phyloP scores from a whole-genome alignment of 2,329 filamentous ascomycete species.

The Xylaria sp. region DNA sequence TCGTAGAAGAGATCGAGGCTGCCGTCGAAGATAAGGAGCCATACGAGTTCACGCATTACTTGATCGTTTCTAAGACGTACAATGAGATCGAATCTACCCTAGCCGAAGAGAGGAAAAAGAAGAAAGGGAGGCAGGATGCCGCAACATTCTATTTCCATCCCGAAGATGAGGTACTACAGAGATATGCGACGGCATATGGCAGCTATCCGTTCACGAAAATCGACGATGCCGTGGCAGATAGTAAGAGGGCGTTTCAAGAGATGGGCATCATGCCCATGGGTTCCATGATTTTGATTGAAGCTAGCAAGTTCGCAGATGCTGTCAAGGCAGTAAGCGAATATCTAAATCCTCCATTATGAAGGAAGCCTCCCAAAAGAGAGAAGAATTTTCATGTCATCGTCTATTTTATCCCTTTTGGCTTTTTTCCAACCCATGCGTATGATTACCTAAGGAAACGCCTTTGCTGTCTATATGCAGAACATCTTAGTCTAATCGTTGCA shows the following conservation, averaged over 20 bases:
- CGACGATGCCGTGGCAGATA: slow-evolving; percentile 84
- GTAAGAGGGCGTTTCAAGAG: slow-evolving; percentile 94
- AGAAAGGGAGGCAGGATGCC: slow-evolving; percentile 71
- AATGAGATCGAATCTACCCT: slow-evolving; percentile 85
- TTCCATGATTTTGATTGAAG: slow-evolving; percentile 88
- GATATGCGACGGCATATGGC: slow-evolving; percentile 75
- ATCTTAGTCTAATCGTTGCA: slow-evolving; percentile 79
- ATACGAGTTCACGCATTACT: slow-evolving; percentile 92
- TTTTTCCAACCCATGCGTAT: slow-evolving; percentile 24
- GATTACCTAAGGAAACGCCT: slow-evolving; percentile 28
- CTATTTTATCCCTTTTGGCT: not conserved
- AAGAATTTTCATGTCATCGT: slow-evolving; percentile 14
- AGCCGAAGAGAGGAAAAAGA: slow-evolving; percentile 73
- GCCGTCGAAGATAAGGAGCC: slow-evolving; percentile 91
- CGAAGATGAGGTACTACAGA: slow-evolving; percentile 90
- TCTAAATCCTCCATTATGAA: slow-evolving; percentile 63
- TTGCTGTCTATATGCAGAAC: slow-evolving; percentile 25
- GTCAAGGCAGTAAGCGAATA: slow-evolving; percentile 82
- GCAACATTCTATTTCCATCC: slow-evolving; percentile 92
- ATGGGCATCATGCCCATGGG: slow-evolving; percentile 87
- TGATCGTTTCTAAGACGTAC: slow-evolving; percentile 93
- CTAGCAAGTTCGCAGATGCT: slow-evolving; percentile 76
- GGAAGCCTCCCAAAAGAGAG: slow-evolving; percentile 49
- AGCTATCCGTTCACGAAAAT: slow-evolving; percentile 83
- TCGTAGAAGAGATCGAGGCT: slow-evolving; percentile 88